Conservation (phyloP, 2,329 filamentous ascomycete genomes). For the Aotearoamyces nothofagi region DNA sequence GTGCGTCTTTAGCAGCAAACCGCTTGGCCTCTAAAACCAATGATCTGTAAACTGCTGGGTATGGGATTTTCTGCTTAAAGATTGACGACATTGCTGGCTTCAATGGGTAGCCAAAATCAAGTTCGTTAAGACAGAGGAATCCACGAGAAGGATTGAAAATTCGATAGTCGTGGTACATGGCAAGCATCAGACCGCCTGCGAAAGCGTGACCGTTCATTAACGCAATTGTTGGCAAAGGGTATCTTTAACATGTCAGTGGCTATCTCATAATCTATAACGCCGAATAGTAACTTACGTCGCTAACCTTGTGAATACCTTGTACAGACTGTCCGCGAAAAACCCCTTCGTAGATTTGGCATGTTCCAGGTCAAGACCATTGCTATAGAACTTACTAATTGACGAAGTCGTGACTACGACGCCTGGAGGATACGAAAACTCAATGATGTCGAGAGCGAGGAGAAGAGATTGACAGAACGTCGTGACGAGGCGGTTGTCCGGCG, state of each 20-base stretch:
- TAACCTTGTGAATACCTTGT: constrained; percentile 47
- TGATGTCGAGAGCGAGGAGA: constrained; percentile 56
- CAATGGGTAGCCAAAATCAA: constrained; percentile 66
- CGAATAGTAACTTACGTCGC: too few species aligned
- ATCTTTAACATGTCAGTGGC: constrained; percentile 30
- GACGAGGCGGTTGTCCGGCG: constrained; percentile 64
- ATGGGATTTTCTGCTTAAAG: constrained; percentile 54
- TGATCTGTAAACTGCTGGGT: constrained; percentile 37
- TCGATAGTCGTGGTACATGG: constrained; percentile 74
- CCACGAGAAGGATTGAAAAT: constrained; percentile 56
- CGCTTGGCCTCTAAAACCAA: constrained; percentile 62
- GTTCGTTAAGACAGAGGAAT: constrained; percentile 69
- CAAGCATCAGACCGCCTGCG: constrained; percentile 67
- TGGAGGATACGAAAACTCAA: constrained; percentile 47
- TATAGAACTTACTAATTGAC: constrained; percentile 64
- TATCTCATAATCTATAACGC: too few species aligned
- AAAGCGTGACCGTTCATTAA: constrained; percentile 69
- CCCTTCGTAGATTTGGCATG: constrained; percentile 42
- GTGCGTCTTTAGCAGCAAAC: constrained; percentile 45
- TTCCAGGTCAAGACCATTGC: constrained; percentile 66
- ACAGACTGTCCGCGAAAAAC: constrained; percentile 47
- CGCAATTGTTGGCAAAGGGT: constrained; percentile 72
- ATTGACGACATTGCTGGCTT: constrained; percentile 59
- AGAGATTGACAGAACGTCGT: constrained; percentile 52
- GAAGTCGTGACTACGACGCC: constrained; percentile 69